Evolutionary conservation across 2,329 filamentous ascomycete species (phyloP).

Genomic region (Diplodia scrobiculata): DNA sequence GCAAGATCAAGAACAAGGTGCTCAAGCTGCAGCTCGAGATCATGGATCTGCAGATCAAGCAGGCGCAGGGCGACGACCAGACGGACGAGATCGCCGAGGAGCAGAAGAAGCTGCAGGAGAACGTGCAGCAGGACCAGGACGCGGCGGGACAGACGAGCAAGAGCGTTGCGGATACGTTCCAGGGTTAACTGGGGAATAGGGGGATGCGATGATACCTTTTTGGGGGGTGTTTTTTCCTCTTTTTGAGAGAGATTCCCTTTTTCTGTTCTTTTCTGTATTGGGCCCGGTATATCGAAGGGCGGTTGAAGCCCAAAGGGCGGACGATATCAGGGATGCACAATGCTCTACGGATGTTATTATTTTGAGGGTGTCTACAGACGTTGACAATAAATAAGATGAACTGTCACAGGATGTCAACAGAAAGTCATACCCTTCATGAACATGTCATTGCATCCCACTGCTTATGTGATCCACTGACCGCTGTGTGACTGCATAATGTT

Average conservation of each 20-base stretch:
- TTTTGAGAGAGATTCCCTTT: no score
- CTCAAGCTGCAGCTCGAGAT: constrained; percentile 60
- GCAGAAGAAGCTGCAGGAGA: constrained; percentile 57
- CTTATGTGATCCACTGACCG: no score
- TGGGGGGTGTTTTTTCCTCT: no score
- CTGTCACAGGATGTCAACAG: not conserved
- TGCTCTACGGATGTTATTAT: not conserved
- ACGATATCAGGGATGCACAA: no score
- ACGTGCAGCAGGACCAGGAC: constrained; percentile 53
- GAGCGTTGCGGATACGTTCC: constrained; percentile 18
- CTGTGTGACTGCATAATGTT: no score
- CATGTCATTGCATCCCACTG: no score
- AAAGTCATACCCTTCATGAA: no score
- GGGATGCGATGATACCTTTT: not conserved
- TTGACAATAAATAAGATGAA: not conserved
- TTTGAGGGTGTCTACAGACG: no score
- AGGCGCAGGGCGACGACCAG: constrained; percentile 56
- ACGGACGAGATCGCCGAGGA: constrained; percentile 51
- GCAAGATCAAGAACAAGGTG: constrained; percentile 65
- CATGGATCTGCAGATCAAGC: constrained; percentile 55
- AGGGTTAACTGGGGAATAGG: not conserved
- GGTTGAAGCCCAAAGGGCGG: no score
- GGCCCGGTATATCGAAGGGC: no score
- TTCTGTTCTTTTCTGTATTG: no score
- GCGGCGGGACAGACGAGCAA: constrained; percentile 52